A percentile compares a stretch with the other conserved stretches of the same genome.
These are phyloP conservation scores for Boletus smithii DNA, from an alignment of 1,284 basidiomycete species.

Conservation along the genomic window DNA sequence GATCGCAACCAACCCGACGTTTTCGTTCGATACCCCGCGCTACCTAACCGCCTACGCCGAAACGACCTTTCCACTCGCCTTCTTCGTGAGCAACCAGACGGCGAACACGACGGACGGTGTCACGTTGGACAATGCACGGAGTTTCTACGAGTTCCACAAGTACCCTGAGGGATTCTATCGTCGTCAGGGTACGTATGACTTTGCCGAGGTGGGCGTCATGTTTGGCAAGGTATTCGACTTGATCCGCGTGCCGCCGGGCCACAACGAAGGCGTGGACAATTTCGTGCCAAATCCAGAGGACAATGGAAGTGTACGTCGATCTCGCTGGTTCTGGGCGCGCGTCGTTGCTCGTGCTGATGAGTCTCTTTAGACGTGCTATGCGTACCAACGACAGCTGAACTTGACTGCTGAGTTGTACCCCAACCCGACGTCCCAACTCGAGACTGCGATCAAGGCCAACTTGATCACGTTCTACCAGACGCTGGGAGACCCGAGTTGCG, in stretches of 20 bases:
- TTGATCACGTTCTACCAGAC: constrained; percentile 24
- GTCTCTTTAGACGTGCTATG: constrained; percentile 15
- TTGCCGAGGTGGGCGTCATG: constrained; percentile 4
- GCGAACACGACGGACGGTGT: constrained; percentile 12
- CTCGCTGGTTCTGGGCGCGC: background rate
- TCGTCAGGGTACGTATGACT: constrained; percentile 18
- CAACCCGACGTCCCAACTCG: constrained; percentile 19
- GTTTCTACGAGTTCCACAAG: constrained; percentile 19
- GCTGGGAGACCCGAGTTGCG: constrained; percentile 15
- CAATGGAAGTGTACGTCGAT: constrained; percentile 17
- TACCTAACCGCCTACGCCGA: constrained; percentile 22
- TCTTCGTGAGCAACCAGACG: constrained; percentile 30
- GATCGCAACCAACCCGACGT: constrained; percentile 28
- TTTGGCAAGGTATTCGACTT: background rate
- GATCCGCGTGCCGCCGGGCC: constrained; percentile 16
- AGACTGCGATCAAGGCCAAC: constrained; percentile 25
- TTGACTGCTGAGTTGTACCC: constrained; percentile 27
- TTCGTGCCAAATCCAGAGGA: constrained; percentile 17
- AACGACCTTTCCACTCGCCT: constrained; percentile 26
- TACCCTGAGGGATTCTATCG: constrained; percentile 26
- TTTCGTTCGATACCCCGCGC: constrained; percentile 23
- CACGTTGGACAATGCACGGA: constrained; percentile 17
- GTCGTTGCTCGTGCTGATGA: constrained; percentile 5
- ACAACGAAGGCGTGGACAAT: constrained; percentile 23
- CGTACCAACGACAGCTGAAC: constrained; percentile 21